Conservation (phyloP, 257 asterid species). For the Scutellaria galericulata region DNA sequence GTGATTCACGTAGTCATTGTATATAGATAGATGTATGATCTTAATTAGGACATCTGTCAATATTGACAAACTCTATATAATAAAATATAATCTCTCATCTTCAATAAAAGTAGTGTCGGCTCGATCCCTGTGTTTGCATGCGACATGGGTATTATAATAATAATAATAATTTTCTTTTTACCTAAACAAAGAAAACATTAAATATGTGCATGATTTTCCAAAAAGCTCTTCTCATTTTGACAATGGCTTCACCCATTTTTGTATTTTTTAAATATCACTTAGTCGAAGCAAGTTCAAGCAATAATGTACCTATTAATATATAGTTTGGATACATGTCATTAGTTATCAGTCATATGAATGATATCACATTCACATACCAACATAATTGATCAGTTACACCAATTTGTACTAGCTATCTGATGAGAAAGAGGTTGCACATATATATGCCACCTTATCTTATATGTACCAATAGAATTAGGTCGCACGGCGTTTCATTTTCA, state of each 20-base stretch:
- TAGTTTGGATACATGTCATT: too few species aligned
- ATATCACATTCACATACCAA: too few species aligned
- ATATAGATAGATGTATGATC: background rate
- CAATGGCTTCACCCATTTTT: background rate
- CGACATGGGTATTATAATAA: constrained; percentile 6
- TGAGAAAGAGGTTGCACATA: too few species aligned
- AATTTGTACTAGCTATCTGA: too few species aligned
- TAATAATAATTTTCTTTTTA: too few species aligned
- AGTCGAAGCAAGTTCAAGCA: background rate
- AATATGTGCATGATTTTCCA: background rate
- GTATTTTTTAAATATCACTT: background rate
- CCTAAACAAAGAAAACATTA: background rate
- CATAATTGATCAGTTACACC: too few species aligned
- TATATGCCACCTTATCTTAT: too few species aligned
- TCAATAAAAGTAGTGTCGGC: constrained; percentile 14
- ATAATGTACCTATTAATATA: background rate
- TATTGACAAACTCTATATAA: background rate
- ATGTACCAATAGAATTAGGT: too few species aligned
- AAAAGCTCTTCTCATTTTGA: background rate
- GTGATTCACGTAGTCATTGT: constrained; percentile 11
- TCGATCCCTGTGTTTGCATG: background rate
- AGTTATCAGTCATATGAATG: too few species aligned
- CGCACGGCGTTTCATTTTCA: too few species aligned
- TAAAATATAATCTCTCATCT: constrained; percentile 6
- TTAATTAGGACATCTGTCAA: constrained; percentile 17